Evolutionary conservation across 345 rosid genomes (phyloP).

Genomic region (Camelina hispida): DNA sequence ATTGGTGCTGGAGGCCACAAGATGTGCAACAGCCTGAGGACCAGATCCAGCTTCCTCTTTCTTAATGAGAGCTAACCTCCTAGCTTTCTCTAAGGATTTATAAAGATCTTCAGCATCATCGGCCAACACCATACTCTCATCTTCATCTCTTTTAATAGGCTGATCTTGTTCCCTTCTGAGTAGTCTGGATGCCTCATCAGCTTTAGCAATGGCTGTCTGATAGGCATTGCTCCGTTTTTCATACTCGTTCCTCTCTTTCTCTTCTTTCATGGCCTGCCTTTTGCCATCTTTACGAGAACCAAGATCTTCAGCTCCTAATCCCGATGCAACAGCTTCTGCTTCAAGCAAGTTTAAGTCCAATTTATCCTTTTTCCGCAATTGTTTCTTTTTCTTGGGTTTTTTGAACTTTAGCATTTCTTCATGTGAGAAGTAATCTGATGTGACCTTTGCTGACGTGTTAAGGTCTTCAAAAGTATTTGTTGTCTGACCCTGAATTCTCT

Average conservation of each 20-base stretch:
- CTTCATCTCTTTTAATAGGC: slow-evolving; percentile 59
- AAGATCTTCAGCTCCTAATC: slow-evolving; percentile 86
- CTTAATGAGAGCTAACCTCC: slow-evolving; percentile 81
- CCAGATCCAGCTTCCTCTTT: slow-evolving; percentile 66
- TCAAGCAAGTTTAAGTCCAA: slow-evolving; percentile 86
- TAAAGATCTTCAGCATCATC: slow-evolving; percentile 89
- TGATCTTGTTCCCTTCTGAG: slow-evolving; percentile 66
- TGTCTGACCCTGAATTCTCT: slow-evolving; percentile 72
- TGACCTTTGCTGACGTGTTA: slow-evolving; percentile 60
- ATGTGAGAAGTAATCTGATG: slow-evolving; percentile 81
- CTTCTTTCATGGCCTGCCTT: slow-evolving; percentile 82
- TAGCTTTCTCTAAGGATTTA: slow-evolving; percentile 79
- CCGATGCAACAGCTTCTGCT: slow-evolving; percentile 86
- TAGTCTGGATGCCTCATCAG: slow-evolving; percentile 85
- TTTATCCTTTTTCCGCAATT: slow-evolving; percentile 84
- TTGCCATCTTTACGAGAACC: slow-evolving; percentile 86
- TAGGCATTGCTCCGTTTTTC: slow-evolving; percentile 82
- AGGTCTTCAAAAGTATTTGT: slow-evolving; percentile 69
- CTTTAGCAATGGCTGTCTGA: slow-evolving; percentile 77
- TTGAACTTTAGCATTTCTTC: slow-evolving; percentile 91
- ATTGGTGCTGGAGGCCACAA: slow-evolving; percentile 53
- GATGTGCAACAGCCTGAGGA: slow-evolving; percentile 77
- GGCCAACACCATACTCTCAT: slow-evolving; percentile 59
- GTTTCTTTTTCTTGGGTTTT: slow-evolving; percentile 92
- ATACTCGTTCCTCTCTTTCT: slow-evolving; percentile 75